These are phyloP conservation scores for Aspergillus eucalypticola DNA, from an alignment of 2,329 filamentous ascomycete species.

Conservation along the genomic window DNA sequence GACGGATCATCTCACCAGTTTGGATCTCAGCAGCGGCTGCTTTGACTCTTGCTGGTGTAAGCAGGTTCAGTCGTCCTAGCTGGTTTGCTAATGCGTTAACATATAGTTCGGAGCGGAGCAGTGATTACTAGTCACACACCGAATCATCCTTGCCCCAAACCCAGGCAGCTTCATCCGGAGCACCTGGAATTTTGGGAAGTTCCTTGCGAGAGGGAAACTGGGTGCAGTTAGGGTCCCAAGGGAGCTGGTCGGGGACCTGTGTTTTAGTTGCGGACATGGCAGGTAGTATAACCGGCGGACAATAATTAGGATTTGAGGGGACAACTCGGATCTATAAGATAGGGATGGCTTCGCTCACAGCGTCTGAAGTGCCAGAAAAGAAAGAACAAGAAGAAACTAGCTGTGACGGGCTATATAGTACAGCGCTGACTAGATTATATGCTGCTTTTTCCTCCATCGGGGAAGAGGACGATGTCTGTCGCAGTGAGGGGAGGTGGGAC, in stretches of 20 bases:
- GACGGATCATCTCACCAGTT: slow-evolving; percentile 57
- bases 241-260: slow-evolving; percentile 40
- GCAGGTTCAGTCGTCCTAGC: slow-evolving; percentile 54
- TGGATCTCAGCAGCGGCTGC: slow-evolving; percentile 55
- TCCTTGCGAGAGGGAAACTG: slow-evolving; percentile 57
- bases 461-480: background rate
- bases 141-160: slow-evolving; percentile 60
- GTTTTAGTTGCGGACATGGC: slow-evolving; percentile 15
- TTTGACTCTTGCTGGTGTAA: slow-evolving; percentile 57
- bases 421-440: background rate
- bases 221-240: slow-evolving; percentile 56
- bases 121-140: slow-evolving; percentile 29
- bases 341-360: too few species aligned
- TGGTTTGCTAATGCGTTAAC: slow-evolving; percentile 5
- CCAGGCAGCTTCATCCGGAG: slow-evolving; percentile 60
- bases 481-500: background rate
- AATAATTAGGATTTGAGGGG: background rate
- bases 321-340: background rate
- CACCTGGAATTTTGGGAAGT: slow-evolving; percentile 53
- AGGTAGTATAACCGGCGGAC: background rate
- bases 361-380: too few species aligned
- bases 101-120: background rate
- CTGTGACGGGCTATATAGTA: background rate
- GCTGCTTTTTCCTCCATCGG: too few species aligned
- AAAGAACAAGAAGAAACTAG: too few species aligned